These are phyloP conservation scores for Oryza coarctata DNA, from an alignment of 176 grass and related monocot species.

Conservation along the genomic window DNA sequence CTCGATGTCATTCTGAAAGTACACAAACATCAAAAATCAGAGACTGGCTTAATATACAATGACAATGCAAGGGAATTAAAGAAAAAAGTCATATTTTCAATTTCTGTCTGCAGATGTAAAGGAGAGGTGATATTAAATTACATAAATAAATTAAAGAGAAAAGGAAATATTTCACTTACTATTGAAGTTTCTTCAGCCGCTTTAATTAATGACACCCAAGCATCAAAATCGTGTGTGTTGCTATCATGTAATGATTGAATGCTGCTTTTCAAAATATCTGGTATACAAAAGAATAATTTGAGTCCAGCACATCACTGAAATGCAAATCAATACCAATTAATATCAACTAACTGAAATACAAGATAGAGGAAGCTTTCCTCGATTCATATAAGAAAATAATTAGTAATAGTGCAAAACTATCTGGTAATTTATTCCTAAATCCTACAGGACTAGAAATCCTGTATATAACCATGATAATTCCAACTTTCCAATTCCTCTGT, in stretches of 20 bases:
- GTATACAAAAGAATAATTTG: conserved; percentile 27
- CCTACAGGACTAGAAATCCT: neutral
- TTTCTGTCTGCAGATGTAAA: conserved; percentile 15
- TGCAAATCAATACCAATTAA: conserved; percentile 16
- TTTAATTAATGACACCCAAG: conserved; percentile 62
- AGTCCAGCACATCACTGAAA: conserved; percentile 4
- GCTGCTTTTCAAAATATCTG: conserved; percentile 54
- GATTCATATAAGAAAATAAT: neutral
- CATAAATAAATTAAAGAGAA: conserved; percentile 20
- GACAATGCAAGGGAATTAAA: conserved; percentile 24
- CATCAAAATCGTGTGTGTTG: conserved; percentile 43
- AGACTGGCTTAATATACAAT: conserved; percentile 19
- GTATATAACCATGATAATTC: neutral
- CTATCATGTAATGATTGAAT: conserved; percentile 38
- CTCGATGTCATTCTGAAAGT: conserved; percentile 67
- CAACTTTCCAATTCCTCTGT: neutral
- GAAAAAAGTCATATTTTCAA: conserved; percentile 1
- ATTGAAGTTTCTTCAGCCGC: conserved; percentile 53
- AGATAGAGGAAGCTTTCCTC: neutral
- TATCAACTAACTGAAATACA: neutral
- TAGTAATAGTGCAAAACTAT: neutral
- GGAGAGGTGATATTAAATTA: conserved; percentile 8
- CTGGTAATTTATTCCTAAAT: neutral
- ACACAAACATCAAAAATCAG: conserved; percentile 38
- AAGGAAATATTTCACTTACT: conserved; percentile 48